These are phyloP conservation scores for Cicer cuneatum DNA, from an alignment of 306 rosid genomes.

Conservation along the genomic window DNA sequence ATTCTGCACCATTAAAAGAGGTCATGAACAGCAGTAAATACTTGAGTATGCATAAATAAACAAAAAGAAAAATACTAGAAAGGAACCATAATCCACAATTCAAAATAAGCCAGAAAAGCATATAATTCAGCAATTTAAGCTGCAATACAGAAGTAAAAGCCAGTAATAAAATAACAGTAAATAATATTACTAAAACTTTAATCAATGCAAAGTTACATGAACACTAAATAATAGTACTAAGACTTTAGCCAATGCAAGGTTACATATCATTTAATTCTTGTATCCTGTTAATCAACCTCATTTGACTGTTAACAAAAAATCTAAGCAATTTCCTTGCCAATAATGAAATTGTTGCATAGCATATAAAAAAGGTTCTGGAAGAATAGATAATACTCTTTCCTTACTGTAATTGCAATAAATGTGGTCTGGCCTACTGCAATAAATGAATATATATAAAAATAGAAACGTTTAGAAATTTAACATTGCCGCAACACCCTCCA, in stretches of 20 bases:
- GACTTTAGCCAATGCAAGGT: conserved; percentile 18
- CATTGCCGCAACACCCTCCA: conserved; percentile 16
- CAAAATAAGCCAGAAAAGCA: conserved; percentile 25
- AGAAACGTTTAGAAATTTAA: conserved; percentile 14
- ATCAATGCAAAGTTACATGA: too few species aligned
- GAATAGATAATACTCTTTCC: conserved; percentile 17
- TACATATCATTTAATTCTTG: conserved; percentile 7
- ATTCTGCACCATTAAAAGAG: conserved; percentile 60
- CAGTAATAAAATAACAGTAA: background rate
- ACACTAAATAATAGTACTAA: conserved; percentile 21
- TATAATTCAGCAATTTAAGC: conserved; percentile 29
- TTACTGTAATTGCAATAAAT: background rate
- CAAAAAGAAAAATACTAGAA: background rate
- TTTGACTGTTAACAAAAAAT: background rate
- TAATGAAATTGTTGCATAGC: background rate
- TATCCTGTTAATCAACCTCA: conserved; percentile 13
- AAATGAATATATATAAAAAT: conserved; percentile 1
- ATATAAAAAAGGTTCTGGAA: background rate
- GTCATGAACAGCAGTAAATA: conserved; percentile 33
- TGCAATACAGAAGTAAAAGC: conserved; percentile 27
- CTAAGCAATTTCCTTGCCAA: conserved; percentile 1
- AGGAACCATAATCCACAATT: conserved; percentile 11
- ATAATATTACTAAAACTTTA: too few species aligned
- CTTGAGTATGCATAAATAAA: conserved; percentile 23
- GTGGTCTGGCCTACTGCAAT: background rate